Conservation (phyloP, 495 filamentous ascomycete genomes). For the Aspergillus heteromorphus region DNA sequence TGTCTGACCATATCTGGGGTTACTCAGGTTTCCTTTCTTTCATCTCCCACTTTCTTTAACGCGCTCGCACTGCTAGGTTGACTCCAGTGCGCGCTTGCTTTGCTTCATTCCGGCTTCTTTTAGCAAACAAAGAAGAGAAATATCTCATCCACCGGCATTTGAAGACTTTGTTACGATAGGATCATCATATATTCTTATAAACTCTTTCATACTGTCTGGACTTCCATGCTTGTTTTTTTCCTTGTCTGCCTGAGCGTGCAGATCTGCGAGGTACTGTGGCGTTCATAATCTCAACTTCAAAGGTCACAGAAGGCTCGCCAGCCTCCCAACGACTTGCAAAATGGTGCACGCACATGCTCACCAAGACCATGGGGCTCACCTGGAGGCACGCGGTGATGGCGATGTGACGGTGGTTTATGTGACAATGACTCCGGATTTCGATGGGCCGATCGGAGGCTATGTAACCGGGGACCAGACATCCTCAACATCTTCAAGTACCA, state of each 20-base stretch:
- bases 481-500: slow-evolving; percentile 10
- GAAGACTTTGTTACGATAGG: not conserved
- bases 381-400: slow-evolving; percentile 15
- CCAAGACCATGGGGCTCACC: slow-evolving; percentile 25
- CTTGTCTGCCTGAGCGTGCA: not conserved
- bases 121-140: not conserved
- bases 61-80: slow-evolving; percentile 19
- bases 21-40: slow-evolving; percentile 14
- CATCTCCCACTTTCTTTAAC: slow-evolving; percentile 16
- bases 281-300: not conserved
- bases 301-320: not conserved
- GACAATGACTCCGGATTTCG: slow-evolving; percentile 51
- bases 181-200: no score
- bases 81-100: slow-evolving; percentile 6
- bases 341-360: slow-evolving; percentile 25
- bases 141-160: not conserved
- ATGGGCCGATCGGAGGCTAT: slow-evolving; percentile 51
- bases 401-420: slow-evolving; percentile 44
- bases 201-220: not conserved
- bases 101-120: no score
- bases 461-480: slow-evolving; percentile 31
- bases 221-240: not conserved
- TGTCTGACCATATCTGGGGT: slow-evolving; percentile 7
- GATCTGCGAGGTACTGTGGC: not conserved
- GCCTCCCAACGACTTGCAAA: not conserved